Percentiles rank a stretch among this genome's conserved stretches.
phyloP scores from a whole-genome alignment of 228 moss, liverwort and hornwort genomes.

The Sphagnum fallax region DNA sequence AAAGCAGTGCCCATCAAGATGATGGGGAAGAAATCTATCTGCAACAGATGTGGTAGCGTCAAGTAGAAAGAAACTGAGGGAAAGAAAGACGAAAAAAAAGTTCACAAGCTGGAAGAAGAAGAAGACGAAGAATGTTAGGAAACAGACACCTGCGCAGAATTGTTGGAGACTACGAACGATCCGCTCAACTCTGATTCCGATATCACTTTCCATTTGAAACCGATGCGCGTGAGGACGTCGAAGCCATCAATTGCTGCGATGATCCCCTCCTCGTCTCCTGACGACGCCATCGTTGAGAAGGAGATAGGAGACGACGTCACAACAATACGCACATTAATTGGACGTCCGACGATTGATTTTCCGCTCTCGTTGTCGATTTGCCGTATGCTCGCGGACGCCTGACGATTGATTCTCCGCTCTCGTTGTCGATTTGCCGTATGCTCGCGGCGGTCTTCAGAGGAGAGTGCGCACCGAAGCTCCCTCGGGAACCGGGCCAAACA shows the following conservation, averaged over 20 bases:
- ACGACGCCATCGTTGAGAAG: neutral
- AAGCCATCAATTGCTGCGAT: constrained; percentile 22
- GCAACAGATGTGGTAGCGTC: neutral
- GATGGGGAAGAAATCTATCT: no score
- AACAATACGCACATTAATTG: no score
- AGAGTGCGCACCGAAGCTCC: no score
- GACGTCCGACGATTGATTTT: no score
- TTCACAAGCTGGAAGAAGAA: neutral
- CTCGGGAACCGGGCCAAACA: no score
- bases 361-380: no score
- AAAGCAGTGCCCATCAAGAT: neutral
- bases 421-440: no score
- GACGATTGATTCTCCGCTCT: no score
- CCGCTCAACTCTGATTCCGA: constrained; percentile 28
- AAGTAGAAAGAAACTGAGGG: neutral
- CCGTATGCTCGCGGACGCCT: no score
- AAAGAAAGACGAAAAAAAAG: neutral
- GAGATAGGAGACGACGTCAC: no score
- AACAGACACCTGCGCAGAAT: constrained; percentile 49
- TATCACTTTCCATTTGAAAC: constrained; percentile 41
- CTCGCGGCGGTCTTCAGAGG: no score
- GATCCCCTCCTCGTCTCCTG: neutral
- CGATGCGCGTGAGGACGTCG: constrained; percentile 46
- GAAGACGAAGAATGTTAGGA: neutral
- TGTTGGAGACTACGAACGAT: constrained; percentile 42